phyloP scores from a whole-genome alignment of 495 filamentous ascomycete genomes.

The Tuber calosporum region DNA sequence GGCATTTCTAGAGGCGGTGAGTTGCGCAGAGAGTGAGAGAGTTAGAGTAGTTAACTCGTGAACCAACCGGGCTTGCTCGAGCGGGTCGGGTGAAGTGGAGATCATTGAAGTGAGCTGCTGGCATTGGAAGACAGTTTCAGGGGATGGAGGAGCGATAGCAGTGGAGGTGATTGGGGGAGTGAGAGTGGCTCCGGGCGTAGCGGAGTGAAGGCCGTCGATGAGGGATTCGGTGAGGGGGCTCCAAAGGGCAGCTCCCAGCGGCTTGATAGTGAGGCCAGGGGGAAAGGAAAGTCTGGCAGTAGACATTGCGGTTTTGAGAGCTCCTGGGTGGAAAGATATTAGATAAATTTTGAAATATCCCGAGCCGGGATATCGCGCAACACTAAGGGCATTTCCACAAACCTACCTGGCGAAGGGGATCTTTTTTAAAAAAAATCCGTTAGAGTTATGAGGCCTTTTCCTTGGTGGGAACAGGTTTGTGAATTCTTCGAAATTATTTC shows the following conservation, averaged over 20 bases:
- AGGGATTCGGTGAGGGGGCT: background rate
- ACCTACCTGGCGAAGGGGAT: background rate
- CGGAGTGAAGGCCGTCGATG: background rate
- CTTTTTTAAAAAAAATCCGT: background rate
- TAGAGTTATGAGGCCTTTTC: background rate
- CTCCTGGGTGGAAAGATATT: background rate
- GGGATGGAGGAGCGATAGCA: background rate
- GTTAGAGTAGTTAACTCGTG: background rate
- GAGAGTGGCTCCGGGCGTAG: background rate
- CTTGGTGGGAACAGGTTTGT: background rate
- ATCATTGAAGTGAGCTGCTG: background rate
- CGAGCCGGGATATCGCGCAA: background rate
- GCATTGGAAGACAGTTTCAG: background rate
- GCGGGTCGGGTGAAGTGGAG: background rate
- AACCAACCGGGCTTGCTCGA: background rate
- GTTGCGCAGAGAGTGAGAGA: background rate
- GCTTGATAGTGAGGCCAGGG: background rate
- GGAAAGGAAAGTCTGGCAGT: background rate
- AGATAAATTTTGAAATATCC: background rate
- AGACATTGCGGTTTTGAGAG: background rate
- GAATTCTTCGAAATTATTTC: background rate
- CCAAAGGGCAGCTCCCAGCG: background rate
- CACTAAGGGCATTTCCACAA: background rate
- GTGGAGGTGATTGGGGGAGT: background rate
- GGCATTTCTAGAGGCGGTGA: background rate